Evolutionary conservation across 257 asterid genomes (phyloP).

Genomic region (Solanum lycopersicoides): DNA sequence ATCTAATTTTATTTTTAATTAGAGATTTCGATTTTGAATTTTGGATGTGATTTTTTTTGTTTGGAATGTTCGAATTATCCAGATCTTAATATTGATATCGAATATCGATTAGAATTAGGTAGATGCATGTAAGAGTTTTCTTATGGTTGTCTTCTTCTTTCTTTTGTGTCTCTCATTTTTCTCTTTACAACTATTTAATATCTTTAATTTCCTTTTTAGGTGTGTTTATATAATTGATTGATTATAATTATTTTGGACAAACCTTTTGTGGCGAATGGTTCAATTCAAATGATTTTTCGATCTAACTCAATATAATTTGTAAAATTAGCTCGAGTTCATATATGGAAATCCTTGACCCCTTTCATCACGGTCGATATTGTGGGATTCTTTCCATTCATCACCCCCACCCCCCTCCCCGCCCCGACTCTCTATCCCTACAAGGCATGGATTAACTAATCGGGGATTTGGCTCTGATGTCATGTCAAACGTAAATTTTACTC

Average conservation of each 20-base stretch:
- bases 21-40: neutral
- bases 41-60: neutral
- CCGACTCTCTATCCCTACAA: neutral
- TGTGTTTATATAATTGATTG: neutral
- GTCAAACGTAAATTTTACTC: neutral
- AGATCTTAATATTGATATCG: no score
- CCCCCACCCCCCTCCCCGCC: fast-evolving
- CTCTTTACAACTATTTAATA: neutral
- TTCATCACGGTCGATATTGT: neutral
- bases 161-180: neutral
- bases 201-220: neutral
- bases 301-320: neutral
- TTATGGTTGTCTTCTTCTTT: neutral
- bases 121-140: neutral
- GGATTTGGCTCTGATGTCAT: neutral
- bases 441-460: neutral
- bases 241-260: neutral
- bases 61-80: no score
- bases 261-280: neutral
- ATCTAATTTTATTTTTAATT: fast-evolving
- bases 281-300: neutral
- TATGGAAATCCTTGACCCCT: neutral
- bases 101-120: neutral
- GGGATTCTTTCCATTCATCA: neutral
- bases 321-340: neutral